Conservation (phyloP, 2,329 filamentous ascomycete species). For the Sporothrix pseudoabietina region DNA sequence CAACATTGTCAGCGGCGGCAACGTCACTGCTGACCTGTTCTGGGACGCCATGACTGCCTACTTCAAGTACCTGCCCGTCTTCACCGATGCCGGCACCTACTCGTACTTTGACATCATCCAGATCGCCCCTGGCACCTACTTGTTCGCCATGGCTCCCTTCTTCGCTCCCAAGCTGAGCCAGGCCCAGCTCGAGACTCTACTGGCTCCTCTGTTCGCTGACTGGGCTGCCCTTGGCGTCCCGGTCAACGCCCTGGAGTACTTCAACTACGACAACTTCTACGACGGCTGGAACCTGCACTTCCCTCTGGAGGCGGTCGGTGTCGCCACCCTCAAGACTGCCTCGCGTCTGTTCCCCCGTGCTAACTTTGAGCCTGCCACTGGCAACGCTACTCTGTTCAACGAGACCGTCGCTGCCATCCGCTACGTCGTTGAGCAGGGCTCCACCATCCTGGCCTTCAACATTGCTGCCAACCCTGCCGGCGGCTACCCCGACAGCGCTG, state of each 20-base stretch:
- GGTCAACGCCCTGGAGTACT: slow-evolving; percentile 34
- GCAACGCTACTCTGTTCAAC: slow-evolving; percentile 41
- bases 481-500: slow-evolving; percentile 45
- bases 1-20: slow-evolving; percentile 35
- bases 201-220: slow-evolving; percentile 37
- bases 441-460: slow-evolving; percentile 47
- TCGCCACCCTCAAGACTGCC: slow-evolving; percentile 34
- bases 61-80: slow-evolving; percentile 38
- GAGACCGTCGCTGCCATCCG: slow-evolving; percentile 41
- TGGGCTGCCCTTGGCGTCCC: slow-evolving; percentile 37
- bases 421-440: slow-evolving; percentile 46
- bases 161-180: slow-evolving; percentile 36
- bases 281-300: slow-evolving; percentile 48
- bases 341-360: slow-evolving; percentile 40
- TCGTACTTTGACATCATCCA: slow-evolving; percentile 40
- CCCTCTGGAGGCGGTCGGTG: slow-evolving; percentile 45
- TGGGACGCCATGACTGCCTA: slow-evolving; percentile 41
- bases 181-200: slow-evolving; percentile 34
- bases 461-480: slow-evolving; percentile 40
- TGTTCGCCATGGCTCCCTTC: slow-evolving; percentile 39
- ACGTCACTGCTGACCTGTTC: slow-evolving; percentile 48
- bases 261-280: slow-evolving; percentile 46
- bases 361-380: slow-evolving; percentile 40
- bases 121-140: slow-evolving; percentile 33
- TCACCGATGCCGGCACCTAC: slow-evolving; percentile 40